Conservation (phyloP, 2,329 filamentous ascomycete species). For the Leptoxyphium fumago region DNA sequence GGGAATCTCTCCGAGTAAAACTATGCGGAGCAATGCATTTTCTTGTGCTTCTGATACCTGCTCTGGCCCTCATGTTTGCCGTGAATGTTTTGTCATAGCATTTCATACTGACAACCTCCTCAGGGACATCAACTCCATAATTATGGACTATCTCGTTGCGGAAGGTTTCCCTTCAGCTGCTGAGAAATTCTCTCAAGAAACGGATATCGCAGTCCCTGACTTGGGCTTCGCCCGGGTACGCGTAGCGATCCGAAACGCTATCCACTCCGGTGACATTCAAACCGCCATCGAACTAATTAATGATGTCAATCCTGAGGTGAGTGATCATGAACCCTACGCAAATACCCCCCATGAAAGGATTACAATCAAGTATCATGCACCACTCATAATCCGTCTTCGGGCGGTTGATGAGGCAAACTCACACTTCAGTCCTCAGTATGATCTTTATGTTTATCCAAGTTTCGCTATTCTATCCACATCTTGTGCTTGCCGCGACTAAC, state of each 20-base stretch:
- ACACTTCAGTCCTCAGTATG: conserved; percentile 80
- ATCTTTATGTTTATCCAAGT: conserved; percentile 27
- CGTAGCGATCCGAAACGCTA: conserved; percentile 70
- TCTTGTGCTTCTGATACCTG: conserved; percentile 56
- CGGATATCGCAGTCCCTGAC: conserved; percentile 65
- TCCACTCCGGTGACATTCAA: conserved; percentile 75
- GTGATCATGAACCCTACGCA: conserved; percentile 18
- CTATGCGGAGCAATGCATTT: conserved; percentile 78
- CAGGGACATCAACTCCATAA: conserved; percentile 88
- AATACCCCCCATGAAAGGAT: conserved; percentile 56
- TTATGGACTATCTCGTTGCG: conserved; percentile 92
- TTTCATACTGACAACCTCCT: conserved; percentile 1
- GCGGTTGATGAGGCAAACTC: conserved; percentile 77
- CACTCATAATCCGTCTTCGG: conserved; percentile 83
- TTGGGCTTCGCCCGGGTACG: conserved; percentile 55
- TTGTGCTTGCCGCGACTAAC: too few relatives aligned
- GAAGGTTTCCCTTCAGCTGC: conserved; percentile 90
- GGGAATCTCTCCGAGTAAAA: conserved; percentile 99
- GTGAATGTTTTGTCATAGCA: not conserved
- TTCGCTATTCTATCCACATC: too few relatives aligned
- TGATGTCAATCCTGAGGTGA: conserved; percentile 79
- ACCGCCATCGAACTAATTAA: conserved; percentile 77
- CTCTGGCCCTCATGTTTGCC: not conserved
- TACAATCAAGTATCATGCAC: conserved; percentile 96
- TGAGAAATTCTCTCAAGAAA: conserved; percentile 84